These are phyloP conservation scores for Psilocybe azurescens DNA, from an alignment of 768 basidiomycete species.

Conservation along the genomic window DNA sequence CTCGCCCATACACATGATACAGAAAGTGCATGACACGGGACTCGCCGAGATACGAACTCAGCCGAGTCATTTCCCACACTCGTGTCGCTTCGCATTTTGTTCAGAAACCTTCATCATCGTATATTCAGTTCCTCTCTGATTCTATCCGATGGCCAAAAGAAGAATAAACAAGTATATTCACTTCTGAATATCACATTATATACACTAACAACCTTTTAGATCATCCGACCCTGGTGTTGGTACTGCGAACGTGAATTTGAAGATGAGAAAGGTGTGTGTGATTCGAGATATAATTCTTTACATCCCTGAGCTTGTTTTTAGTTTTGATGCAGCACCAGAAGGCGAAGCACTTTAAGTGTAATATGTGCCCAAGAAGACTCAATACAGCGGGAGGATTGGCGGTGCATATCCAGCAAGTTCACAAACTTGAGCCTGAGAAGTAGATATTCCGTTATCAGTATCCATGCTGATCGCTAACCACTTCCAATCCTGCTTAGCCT, in stretches of 20 bases:
- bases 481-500: conserved; percentile 44
- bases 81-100: conserved; percentile 15
- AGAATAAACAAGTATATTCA: conserved; percentile 57
- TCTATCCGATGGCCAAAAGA: conserved; percentile 57
- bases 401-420: conserved; percentile 98
- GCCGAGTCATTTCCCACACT: conserved; percentile 15
- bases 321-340: conserved; percentile 99
- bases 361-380: conserved; percentile 91
- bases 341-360: conserved; percentile 99
- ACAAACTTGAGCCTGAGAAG: conserved; percentile 98
- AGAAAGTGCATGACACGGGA: neutral
- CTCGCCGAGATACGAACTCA: conserved; percentile 10
- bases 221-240: conserved; percentile 97
- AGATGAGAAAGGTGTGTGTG: conserved; percentile 90
- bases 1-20: too few species aligned
- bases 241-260: conserved; percentile 99
- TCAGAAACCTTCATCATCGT: conserved; percentile 13
- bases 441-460: conserved; percentile 36
- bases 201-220: conserved; percentile 42
- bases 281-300: neutral
- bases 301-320: conserved; percentile 31
- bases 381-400: conserved; percentile 98
- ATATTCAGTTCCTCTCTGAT: neutral
- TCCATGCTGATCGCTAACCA: neutral
- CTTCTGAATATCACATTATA: neutral